A percentile compares a stretch with the other conserved stretches of the same genome.
Evolutionary conservation across 768 basidiomycete genomes (phyloP).

Genomic region (Tulasnella sp.): DNA sequence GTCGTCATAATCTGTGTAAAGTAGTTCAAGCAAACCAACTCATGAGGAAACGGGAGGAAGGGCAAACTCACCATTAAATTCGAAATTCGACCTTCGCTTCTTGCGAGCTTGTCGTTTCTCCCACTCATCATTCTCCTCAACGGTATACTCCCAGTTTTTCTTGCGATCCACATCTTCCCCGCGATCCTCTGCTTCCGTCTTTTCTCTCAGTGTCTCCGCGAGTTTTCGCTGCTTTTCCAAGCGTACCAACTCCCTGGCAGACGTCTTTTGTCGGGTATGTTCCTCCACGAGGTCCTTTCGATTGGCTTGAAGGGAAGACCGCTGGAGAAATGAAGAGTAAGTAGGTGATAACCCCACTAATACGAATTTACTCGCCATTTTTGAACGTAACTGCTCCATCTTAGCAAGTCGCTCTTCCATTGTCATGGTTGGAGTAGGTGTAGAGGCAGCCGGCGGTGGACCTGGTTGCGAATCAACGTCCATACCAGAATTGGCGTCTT

Average conservation of each 20-base stretch:
- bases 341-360: neutral
- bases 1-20: conserved; percentile 64
- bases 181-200: conserved; percentile 76
- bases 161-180: conserved; percentile 86
- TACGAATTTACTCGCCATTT: conserved; percentile 48
- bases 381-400: conserved; percentile 58
- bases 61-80: conserved; percentile 66
- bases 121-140: conserved; percentile 95
- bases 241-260: conserved; percentile 65
- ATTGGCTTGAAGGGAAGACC: conserved; percentile 66
- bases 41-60: neutral
- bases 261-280: conserved; percentile 59
- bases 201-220: conserved; percentile 70
- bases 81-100: conserved; percentile 70
- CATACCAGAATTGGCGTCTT: too few species aligned
- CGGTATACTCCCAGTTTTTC: conserved; percentile 91
- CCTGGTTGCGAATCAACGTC: conserved; percentile 15
- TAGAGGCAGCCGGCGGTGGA: conserved; percentile 20
- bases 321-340: conserved; percentile 32
- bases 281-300: conserved; percentile 78
- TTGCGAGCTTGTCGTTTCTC: conserved; percentile 80
- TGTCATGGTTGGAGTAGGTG: conserved; percentile 25
- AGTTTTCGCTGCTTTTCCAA: conserved; percentile 83
- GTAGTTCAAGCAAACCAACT: neutral
- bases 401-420: conserved; percentile 68